Evolutionary conservation across 306 rosid genomes (phyloP).

Genomic region (Benincasa hispida): DNA sequence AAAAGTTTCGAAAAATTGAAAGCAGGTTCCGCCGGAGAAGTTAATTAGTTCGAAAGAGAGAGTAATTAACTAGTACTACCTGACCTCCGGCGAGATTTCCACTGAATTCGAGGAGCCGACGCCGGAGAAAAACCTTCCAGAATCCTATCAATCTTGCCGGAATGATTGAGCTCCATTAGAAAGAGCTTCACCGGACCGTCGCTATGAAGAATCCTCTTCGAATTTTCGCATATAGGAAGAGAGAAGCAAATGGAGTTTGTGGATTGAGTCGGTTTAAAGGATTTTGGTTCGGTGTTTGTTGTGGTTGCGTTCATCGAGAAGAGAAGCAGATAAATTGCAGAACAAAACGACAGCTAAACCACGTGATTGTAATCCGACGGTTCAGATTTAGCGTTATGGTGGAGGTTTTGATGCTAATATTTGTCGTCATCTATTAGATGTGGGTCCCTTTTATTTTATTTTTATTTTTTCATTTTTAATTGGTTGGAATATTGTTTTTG

Average conservation of each 20-base stretch:
- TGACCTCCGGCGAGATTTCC: constrained; percentile 88
- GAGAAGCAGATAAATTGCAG: constrained; percentile 12
- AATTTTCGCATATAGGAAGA: background rate
- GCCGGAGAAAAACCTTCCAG: constrained; percentile 60
- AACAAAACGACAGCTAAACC: constrained; percentile 20
- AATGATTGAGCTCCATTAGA: constrained; percentile 32
- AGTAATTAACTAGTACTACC: constrained; percentile 23
- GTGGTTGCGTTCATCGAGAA: constrained; percentile 13
- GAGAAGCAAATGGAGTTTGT: background rate
- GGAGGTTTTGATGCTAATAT: constrained; percentile 21
- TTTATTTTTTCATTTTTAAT: background rate
- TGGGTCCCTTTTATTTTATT: background rate
- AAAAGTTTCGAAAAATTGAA: background rate
- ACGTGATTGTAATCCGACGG: constrained; percentile 24
- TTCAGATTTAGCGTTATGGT: constrained; percentile 32
- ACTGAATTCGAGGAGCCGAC: constrained; percentile 49
- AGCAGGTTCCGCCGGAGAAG: background rate
- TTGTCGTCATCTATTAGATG: constrained; percentile 20
- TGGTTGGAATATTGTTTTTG: background rate
- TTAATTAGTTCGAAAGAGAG: background rate
- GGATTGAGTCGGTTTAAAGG: background rate
- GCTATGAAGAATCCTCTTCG: background rate
- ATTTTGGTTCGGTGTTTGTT: constrained; percentile 9
- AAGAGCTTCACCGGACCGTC: background rate
- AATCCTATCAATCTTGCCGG: constrained; percentile 33